Percentiles rank a stretch among this genome's conserved stretches.
These are phyloP conservation scores for Salix dunnii DNA, from an alignment of 345 rosid species.

Conservation along the genomic window DNA sequence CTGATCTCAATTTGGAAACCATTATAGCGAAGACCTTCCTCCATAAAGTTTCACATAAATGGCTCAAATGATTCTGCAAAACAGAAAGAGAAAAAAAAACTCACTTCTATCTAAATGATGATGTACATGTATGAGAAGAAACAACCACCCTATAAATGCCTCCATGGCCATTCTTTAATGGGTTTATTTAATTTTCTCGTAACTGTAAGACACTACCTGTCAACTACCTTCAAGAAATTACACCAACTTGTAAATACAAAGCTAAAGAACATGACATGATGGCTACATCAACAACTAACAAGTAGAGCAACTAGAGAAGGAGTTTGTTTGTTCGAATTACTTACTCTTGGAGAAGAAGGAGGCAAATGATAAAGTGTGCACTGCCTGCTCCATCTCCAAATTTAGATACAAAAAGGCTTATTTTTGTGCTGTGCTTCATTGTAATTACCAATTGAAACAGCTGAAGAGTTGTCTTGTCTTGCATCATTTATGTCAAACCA, in stretches of 20 bases:
- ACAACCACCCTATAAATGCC: constrained; percentile 15
- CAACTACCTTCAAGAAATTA: not conserved
- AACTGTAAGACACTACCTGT: not conserved
- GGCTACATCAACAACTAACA: constrained; percentile 3
- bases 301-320: not conserved
- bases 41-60: constrained; percentile 19
- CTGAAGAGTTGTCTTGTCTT: constrained; percentile 22
- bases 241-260: constrained; percentile 12
- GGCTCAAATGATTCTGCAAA: constrained; percentile 12
- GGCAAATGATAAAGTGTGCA: constrained; percentile 21
- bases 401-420: not conserved
- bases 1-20: constrained; percentile 10
- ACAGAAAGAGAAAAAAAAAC: not conserved
- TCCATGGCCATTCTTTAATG: constrained; percentile 9
- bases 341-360: constrained; percentile 27
- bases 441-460: not conserved
- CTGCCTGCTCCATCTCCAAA: constrained; percentile 32
- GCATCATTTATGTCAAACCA: not conserved
- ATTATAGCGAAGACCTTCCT: constrained; percentile 17
- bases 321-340: constrained; percentile 1
- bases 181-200: constrained; percentile 8
- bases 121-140: not conserved
- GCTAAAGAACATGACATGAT: not conserved
- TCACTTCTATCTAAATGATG: constrained; percentile 6
- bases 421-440: not conserved